Conservation (phyloP, 192 early-diverging fungal species). For the Coemansia sp. region DNA sequence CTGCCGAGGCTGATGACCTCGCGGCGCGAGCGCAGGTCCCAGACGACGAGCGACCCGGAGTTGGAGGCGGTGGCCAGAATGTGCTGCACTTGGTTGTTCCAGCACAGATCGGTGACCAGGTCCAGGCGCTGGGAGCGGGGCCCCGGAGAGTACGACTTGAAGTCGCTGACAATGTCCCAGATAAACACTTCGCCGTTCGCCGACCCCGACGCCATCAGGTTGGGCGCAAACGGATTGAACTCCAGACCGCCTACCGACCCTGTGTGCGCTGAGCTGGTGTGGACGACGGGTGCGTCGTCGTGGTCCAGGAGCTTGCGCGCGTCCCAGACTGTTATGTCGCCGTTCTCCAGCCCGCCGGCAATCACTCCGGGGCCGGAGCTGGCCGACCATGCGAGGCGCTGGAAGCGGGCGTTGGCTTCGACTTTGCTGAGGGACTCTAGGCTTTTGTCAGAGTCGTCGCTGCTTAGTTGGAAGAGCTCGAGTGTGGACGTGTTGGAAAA, state of each 20-base stretch:
- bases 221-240: constrained; percentile 83
- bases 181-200: constrained; percentile 90
- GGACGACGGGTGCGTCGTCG: constrained; percentile 56
- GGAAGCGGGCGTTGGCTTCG: constrained; percentile 61
- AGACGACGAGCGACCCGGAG: constrained; percentile 91
- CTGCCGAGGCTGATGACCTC: constrained; percentile 79
- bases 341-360: constrained; percentile 93
- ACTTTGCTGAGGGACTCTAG: constrained; percentile 25
- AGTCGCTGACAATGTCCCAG: constrained; percentile 90
- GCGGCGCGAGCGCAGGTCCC: constrained; percentile 87
- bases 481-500: constrained; percentile 88
- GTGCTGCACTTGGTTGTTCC: constrained; percentile 90
- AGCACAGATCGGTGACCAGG: constrained; percentile 83
- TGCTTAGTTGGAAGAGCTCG: constrained; percentile 78
- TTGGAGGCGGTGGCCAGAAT: constrained; percentile 91
- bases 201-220: constrained; percentile 86
- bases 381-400: constrained; percentile 79
- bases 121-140: constrained; percentile 79
- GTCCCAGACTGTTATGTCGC: constrained; percentile 88
- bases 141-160: constrained; percentile 87
- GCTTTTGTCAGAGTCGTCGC: neutral
- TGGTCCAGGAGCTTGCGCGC: constrained; percentile 68
- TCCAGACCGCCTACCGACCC: constrained; percentile 89
- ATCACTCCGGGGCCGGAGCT: constrained; percentile 60
- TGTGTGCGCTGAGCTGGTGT: constrained; percentile 71